Percentiles rank a stretch among this genome's conserved stretches.
Evolutionary conservation across 2,329 filamentous ascomycete species (phyloP).

Genomic region (Thyridium curvatum): DNA sequence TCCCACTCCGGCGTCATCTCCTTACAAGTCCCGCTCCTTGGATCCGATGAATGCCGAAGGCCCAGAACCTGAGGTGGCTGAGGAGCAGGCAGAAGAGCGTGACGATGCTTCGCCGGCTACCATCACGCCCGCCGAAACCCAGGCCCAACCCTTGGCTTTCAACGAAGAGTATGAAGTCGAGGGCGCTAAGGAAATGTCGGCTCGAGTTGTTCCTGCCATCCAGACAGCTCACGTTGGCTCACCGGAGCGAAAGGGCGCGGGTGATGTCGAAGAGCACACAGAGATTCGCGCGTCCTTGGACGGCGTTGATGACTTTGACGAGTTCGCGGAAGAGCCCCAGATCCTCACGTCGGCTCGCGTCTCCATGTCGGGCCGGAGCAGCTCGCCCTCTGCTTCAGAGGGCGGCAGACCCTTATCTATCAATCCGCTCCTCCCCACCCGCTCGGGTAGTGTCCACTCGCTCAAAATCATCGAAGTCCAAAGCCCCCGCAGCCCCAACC

Average conservation of each 20-base stretch:
- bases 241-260: slow-evolving; percentile 2
- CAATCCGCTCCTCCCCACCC: slow-evolving; percentile 28
- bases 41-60: no score
- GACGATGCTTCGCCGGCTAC: slow-evolving; percentile 7
- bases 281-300: slow-evolving; percentile 21
- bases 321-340: slow-evolving; percentile 52
- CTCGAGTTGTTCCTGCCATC: not conserved
- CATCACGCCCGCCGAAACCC: not conserved
- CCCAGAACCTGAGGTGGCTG: not conserved
- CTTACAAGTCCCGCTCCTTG: slow-evolving; percentile 10
- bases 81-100: slow-evolving; percentile 3
- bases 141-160: no score
- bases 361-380: slow-evolving; percentile 43
- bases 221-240: not conserved
- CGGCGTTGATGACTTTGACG: slow-evolving; percentile 40
- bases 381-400: slow-evolving; percentile 43
- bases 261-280: not conserved
- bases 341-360: slow-evolving; percentile 51
- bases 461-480: slow-evolving; percentile 53
- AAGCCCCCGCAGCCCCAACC: slow-evolving; percentile 47
- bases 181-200: no score
- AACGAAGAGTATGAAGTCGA: no score
- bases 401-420: slow-evolving; percentile 30
- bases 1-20: slow-evolving; percentile 29
- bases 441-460: slow-evolving; percentile 45